A percentile compares a stretch with the other conserved stretches of the same genome.
These are phyloP conservation scores for Neurospora africana DNA, from an alignment of 495 filamentous ascomycete genomes.

Conservation along the genomic window DNA sequence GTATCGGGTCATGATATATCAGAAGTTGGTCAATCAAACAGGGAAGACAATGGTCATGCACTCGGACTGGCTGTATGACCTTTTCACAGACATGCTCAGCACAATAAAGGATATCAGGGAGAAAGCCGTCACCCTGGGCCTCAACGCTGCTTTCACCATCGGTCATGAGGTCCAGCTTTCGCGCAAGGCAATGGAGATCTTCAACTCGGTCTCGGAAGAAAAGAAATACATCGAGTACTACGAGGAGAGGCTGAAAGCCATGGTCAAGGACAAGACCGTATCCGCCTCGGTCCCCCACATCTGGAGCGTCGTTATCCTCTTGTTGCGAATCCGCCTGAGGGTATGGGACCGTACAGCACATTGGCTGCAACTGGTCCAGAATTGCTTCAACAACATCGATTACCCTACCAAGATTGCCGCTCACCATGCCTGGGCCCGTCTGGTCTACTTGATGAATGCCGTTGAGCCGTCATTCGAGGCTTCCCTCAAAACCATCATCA, in stretches of 20 bases:
- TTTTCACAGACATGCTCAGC: constrained; percentile 74
- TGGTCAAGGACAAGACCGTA: constrained; percentile 56
- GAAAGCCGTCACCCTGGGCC: constrained; percentile 63
- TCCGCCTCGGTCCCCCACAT: constrained; percentile 67
- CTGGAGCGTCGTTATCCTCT: constrained; percentile 72
- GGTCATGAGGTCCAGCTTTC: constrained; percentile 56
- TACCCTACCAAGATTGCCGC: constrained; percentile 61
- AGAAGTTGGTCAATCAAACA: constrained; percentile 58
- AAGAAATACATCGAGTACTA: constrained; percentile 54
- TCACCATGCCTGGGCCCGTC: constrained; percentile 70
- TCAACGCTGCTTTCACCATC: constrained; percentile 50
- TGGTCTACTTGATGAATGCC: constrained; percentile 59
- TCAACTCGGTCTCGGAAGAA: constrained; percentile 47
- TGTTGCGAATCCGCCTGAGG: constrained; percentile 58
- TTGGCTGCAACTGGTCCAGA: constrained; percentile 69
- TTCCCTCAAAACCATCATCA: constrained; percentile 55
- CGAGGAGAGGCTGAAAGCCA: constrained; percentile 53
- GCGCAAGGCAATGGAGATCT: constrained; percentile 52
- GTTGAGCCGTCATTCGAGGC: constrained; percentile 48
- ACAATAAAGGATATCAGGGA: constrained; percentile 61
- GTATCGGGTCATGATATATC: constrained; percentile 66
- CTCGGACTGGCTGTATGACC: constrained; percentile 65
- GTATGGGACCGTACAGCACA: constrained; percentile 60
- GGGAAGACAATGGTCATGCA: constrained; percentile 53
- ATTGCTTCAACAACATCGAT: constrained; percentile 76